These are phyloP conservation scores for Monascus purpureus DNA, from an alignment of 495 filamentous ascomycete genomes.

Conservation along the genomic window DNA sequence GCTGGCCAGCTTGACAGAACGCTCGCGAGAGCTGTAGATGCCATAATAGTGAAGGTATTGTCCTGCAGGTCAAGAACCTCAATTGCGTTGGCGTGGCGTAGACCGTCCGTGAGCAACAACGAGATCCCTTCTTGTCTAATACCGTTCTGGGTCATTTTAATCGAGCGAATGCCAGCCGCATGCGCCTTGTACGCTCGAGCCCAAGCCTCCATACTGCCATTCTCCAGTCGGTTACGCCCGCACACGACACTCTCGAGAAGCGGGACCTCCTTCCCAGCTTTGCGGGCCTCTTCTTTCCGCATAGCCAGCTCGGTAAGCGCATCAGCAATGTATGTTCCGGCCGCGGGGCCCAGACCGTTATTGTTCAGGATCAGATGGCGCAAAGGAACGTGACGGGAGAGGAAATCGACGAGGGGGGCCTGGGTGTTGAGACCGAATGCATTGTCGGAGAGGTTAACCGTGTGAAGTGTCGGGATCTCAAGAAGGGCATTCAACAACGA, in stretches of 20 bases:
- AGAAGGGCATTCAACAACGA: slow-evolving; percentile 76
- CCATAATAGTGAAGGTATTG: slow-evolving; percentile 82
- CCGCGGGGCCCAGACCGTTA: slow-evolving; percentile 89
- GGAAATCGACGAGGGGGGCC: slow-evolving; percentile 70
- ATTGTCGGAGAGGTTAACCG: slow-evolving; percentile 92
- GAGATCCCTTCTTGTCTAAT: slow-evolving; percentile 88
- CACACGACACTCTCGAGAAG: slow-evolving; percentile 88
- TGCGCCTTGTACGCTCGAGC: slow-evolving; percentile 72
- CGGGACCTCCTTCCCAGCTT: slow-evolving; percentile 54
- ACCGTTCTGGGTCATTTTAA: slow-evolving; percentile 98
- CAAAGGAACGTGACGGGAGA: slow-evolving; percentile 71
- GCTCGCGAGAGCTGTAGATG: slow-evolving; percentile 62
- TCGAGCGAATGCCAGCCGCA: slow-evolving; percentile 53
- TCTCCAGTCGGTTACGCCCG: slow-evolving; percentile 89
- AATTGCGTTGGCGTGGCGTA: slow-evolving; percentile 49
- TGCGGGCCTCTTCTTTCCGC: slow-evolving; percentile 65
- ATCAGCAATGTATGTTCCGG: slow-evolving; percentile 74
- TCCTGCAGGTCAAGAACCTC: slow-evolving; percentile 82
- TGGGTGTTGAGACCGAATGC: slow-evolving; percentile 91
- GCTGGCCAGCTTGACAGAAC: slow-evolving; percentile 61
- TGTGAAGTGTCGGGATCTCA: slow-evolving; percentile 67
- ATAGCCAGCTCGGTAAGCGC: slow-evolving; percentile 59
- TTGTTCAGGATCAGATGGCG: slow-evolving; percentile 92
- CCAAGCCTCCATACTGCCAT: slow-evolving; percentile 92
- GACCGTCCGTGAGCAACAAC: slow-evolving; percentile 58